Evolutionary conservation across 2,329 filamentous ascomycete species (phyloP).

Genomic region (Davidsoniella neocaledoniae): DNA sequence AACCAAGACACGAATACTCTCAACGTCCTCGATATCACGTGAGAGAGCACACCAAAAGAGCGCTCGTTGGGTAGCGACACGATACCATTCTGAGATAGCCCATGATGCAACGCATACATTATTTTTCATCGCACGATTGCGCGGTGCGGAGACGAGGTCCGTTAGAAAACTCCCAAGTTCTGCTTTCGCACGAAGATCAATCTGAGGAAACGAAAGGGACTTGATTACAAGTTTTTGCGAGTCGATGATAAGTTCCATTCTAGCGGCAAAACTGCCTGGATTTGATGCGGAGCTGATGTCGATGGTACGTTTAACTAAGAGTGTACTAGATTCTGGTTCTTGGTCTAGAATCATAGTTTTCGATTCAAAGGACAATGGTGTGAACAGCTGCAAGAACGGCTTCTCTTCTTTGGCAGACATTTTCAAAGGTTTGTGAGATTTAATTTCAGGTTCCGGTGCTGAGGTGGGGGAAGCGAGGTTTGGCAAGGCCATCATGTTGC

Average conservation of each 20-base stretch:
- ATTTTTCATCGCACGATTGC: constrained; percentile 28
- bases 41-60: constrained; percentile 44
- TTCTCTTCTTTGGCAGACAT: constrained; percentile 48
- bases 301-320: constrained; percentile 40
- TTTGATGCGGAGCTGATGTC: constrained; percentile 26
- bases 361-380: constrained; percentile 45
- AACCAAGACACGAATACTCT: constrained; percentile 19
- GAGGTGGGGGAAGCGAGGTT: constrained; percentile 13
- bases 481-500: constrained; percentile 20
- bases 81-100: constrained; percentile 53
- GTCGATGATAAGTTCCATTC: constrained; percentile 41
- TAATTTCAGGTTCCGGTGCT: constrained; percentile 25
- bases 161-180: constrained; percentile 30
- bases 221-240: constrained; percentile 33
- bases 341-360: constrained; percentile 26
- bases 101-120: constrained; percentile 46
- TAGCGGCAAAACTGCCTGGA: constrained; percentile 36
- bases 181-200: constrained; percentile 39
- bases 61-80: constrained; percentile 41
- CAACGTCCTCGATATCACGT: constrained; percentile 25
- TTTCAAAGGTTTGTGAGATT: constrained; percentile 47
- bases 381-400: constrained; percentile 56
- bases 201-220: constrained; percentile 32
- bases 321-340: constrained; percentile 16
- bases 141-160: neutral